Conservation (phyloP, 768 basidiomycete species). For the Chalciporus pseudorubinellus region DNA sequence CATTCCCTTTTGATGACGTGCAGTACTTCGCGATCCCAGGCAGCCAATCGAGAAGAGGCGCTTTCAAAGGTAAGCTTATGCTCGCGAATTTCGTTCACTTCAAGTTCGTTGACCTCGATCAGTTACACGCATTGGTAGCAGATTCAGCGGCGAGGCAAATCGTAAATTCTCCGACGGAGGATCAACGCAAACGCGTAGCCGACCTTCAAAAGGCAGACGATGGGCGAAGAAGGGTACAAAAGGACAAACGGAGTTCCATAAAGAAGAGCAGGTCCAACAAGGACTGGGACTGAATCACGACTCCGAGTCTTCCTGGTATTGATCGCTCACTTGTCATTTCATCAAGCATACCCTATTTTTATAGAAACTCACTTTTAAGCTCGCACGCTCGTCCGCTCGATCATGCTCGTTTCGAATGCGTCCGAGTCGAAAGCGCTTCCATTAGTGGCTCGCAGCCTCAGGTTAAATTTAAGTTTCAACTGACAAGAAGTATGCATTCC, state of each 20-base stretch:
- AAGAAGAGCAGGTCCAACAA: constrained; percentile 29
- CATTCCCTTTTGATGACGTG: constrained; percentile 70
- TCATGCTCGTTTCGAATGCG: background rate
- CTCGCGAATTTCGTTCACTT: background rate
- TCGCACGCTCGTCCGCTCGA: background rate
- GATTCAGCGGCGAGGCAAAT: constrained; percentile 24
- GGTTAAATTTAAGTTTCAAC: background rate
- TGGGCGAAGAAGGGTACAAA: constrained; percentile 24
- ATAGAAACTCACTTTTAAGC: background rate
- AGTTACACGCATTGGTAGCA: constrained; percentile 29
- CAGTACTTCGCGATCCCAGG: constrained; percentile 68
- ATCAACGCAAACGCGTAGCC: constrained; percentile 27
- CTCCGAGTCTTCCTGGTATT: background rate
- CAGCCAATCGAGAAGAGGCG: constrained; percentile 72
- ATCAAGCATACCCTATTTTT: background rate
- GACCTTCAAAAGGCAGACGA: constrained; percentile 20
- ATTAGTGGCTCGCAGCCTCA: background rate
- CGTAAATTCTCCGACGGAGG: constrained; percentile 17
- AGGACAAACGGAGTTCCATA: constrained; percentile 23
- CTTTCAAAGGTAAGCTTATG: constrained; percentile 53
- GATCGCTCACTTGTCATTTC: background rate
- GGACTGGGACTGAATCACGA: constrained; percentile 24
- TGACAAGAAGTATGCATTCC: background rate
- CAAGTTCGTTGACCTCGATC: background rate
- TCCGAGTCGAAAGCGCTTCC: too few species aligned